Evolutionary conservation across 768 basidiomycete species (phyloP).

Genomic region (Sarcodon aspratus): DNA sequence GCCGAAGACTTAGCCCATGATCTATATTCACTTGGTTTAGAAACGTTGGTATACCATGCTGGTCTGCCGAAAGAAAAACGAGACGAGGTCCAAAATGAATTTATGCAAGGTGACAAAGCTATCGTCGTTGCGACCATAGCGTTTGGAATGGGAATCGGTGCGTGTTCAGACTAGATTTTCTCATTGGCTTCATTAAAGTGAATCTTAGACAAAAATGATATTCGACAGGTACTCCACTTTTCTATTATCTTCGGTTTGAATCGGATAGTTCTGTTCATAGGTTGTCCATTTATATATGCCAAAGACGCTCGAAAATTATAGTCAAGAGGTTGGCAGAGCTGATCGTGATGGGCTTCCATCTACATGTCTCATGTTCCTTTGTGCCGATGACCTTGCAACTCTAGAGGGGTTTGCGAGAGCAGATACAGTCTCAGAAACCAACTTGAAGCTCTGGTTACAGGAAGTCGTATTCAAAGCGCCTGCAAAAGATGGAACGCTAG

Average conservation of each 20-base stretch:
- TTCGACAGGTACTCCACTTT: conserved; percentile 23
- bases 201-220: conserved; percentile 13
- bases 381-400: conserved; percentile 28
- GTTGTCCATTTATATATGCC: conserved; percentile 31
- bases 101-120: conserved; percentile 26
- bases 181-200: neutral
- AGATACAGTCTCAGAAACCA: conserved; percentile 30
- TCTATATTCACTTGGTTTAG: conserved; percentile 16
- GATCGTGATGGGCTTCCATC: conserved; percentile 31
- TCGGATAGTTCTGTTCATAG: conserved; percentile 9
- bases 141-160: conserved; percentile 31
- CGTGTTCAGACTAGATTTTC: neutral
- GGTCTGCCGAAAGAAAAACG: conserved; percentile 25
- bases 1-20: conserved; percentile 23
- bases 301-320: conserved; percentile 35
- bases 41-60: conserved; percentile 30
- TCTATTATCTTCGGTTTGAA: neutral
- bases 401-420: conserved; percentile 38
- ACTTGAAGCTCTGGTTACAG: conserved; percentile 29
- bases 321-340: conserved; percentile 34
- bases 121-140: conserved; percentile 34
- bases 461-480: conserved; percentile 24
- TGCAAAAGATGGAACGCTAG: too few relatives aligned
- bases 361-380: conserved; percentile 33
- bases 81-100: conserved; percentile 22